Evolutionary conservation across 495 filamentous ascomycete species (phyloP).

Genomic region (Diplogelasinospora grovesii): DNA sequence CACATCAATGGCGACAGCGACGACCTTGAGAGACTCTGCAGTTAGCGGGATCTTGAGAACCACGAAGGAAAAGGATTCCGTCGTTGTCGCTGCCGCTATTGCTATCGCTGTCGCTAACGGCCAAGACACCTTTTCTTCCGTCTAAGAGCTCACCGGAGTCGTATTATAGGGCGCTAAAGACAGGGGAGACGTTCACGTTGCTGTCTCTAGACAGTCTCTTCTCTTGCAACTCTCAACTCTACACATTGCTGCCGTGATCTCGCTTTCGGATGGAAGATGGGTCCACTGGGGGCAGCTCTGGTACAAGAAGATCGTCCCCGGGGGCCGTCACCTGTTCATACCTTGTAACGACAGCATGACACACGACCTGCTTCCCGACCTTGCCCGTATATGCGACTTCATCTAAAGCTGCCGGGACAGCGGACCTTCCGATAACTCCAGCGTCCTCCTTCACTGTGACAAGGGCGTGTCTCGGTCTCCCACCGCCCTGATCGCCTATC

Average conservation of each 20-base stretch:
- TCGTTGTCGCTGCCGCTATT: not conserved
- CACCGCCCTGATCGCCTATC: conserved; percentile 27
- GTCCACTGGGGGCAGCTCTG: not conserved
- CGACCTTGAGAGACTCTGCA: conserved; percentile 5
- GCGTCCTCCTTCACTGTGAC: conserved; percentile 30
- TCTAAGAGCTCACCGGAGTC: too few relatives aligned
- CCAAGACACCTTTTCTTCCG: too few relatives aligned
- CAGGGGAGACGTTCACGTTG: too few relatives aligned
- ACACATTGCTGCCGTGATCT: not conserved
- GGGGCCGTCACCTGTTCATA: not conserved
- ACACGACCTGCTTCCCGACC: not conserved
- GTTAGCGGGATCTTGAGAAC: not conserved
- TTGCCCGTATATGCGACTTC: not conserved
- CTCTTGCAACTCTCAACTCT: not conserved
- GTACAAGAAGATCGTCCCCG: not conserved
- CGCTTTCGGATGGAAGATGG: not conserved
- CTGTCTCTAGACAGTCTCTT: too few relatives aligned
- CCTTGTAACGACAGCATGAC: not conserved
- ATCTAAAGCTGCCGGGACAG: not conserved
- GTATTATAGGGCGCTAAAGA: too few relatives aligned
- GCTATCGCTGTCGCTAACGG: too few relatives aligned
- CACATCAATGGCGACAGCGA: conserved; percentile 27
- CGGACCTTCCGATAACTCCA: not conserved
- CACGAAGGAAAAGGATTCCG: not conserved
- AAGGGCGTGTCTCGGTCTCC: conserved; percentile 33